Conservation (phyloP, 1,284 basidiomycete species). For the Ceratobasidium theobromae region DNA sequence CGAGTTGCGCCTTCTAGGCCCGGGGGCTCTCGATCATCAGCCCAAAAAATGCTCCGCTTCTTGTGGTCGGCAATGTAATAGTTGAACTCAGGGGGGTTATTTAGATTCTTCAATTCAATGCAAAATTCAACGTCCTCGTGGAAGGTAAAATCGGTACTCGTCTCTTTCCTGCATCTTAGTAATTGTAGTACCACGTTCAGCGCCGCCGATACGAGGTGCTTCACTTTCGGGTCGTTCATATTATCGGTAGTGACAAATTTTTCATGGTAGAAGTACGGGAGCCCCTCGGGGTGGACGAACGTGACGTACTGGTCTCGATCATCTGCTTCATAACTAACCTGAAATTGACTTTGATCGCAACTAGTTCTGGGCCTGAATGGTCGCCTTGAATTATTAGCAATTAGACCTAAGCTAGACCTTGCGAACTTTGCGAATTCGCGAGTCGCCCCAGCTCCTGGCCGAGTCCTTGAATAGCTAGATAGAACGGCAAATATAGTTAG, state of each 20-base stretch:
- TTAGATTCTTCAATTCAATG: slow-evolving; percentile 1
- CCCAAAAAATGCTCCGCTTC: slow-evolving; percentile 28
- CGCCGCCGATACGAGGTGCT: neutral
- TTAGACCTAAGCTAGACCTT: neutral
- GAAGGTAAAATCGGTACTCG: neutral
- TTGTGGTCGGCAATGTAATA: slow-evolving; percentile 34
- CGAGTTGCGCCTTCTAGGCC: neutral
- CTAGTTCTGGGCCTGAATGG: neutral
- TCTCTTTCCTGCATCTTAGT: neutral
- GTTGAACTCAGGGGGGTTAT: slow-evolving; percentile 11
- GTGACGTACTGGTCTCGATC: neutral
- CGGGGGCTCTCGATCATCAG: neutral
- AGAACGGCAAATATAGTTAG: too few relatives aligned
- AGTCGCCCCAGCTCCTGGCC: neutral
- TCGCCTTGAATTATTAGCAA: neutral
- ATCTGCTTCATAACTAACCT: neutral
- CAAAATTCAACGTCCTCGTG: slow-evolving; percentile 13
- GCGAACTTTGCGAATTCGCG: neutral
- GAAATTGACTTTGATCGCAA: neutral
- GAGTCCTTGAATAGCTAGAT: neutral
- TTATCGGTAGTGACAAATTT: slow-evolving; percentile 12
- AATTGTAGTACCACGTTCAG: neutral
- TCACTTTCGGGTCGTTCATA: slow-evolving; percentile 1
- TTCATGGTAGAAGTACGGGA: slow-evolving; percentile 15
- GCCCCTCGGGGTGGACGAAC: slow-evolving; percentile 16